Conservation (phyloP, 2,329 filamentous ascomycete species). For the Simplicillium sp. region DNA sequence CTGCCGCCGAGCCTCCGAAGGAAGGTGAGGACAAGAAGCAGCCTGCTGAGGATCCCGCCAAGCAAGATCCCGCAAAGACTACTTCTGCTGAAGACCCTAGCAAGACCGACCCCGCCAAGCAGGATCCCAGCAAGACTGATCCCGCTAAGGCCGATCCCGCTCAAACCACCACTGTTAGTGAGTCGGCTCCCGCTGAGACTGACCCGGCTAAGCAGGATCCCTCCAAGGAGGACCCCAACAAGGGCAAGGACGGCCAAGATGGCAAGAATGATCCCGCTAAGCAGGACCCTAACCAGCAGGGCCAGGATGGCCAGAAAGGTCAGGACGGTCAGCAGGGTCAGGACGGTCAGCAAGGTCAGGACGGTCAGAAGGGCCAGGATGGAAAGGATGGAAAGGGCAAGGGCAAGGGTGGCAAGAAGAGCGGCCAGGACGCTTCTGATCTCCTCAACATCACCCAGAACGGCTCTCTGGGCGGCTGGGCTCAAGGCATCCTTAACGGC, state of each 20-base stretch:
- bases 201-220: not conserved
- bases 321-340: constrained; percentile 5
- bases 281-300: too few species aligned
- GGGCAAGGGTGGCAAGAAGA: constrained; percentile 6
- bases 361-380: constrained; percentile 3
- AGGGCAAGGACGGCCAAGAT: not conserved
- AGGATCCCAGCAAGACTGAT: not conserved
- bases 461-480: constrained; percentile 6
- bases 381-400: constrained; percentile 7
- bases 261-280: too few species aligned
- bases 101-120: not conserved
- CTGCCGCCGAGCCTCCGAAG: not conserved
- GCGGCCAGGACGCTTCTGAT: constrained; percentile 13
- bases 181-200: too few species aligned
- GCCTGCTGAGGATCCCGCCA: not conserved
- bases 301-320: not conserved
- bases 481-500: constrained; percentile 8
- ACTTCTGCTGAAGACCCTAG: not conserved
- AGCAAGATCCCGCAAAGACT: not conserved
- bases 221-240: constrained; percentile 1
- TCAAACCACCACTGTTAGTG: too few species aligned
- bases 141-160: not conserved
- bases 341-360: constrained; percentile 6
- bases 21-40: constrained; percentile 4
- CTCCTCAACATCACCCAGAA: constrained; percentile 7